Conservation (phyloP, 331 rosid species). For the Phaseolus coccineus region DNA sequence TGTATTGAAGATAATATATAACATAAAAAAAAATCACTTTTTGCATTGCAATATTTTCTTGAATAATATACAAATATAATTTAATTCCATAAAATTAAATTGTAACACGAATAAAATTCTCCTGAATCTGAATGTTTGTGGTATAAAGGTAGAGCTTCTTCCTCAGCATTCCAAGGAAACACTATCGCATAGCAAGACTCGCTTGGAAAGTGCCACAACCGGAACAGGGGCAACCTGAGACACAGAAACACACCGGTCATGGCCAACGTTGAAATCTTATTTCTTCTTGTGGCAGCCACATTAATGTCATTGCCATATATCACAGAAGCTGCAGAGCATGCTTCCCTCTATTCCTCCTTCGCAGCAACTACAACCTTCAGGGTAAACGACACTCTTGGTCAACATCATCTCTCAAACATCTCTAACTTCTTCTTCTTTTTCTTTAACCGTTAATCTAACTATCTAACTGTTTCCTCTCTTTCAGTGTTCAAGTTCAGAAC, state of each 20-base stretch:
- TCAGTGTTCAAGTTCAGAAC: constrained; percentile 35
- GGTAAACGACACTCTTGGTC: constrained; percentile 27
- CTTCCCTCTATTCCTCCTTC: constrained; percentile 27
- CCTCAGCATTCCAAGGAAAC: background rate
- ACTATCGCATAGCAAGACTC: background rate
- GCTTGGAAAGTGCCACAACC: no score
- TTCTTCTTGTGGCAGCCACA: background rate
- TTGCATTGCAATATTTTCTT: no score
- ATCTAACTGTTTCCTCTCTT: background rate
- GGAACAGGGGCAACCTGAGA: background rate
- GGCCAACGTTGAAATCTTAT: background rate
- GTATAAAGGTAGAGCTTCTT: no score
- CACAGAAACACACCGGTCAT: background rate
- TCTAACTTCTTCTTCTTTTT: background rate
- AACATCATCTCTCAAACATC: background rate
- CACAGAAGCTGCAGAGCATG: constrained; percentile 14
- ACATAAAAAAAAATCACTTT: no score
- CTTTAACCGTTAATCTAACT: background rate
- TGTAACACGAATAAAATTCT: no score
- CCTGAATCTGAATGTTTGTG: no score
- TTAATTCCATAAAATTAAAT: no score
- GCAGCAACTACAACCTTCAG: background rate
- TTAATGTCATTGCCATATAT: background rate
- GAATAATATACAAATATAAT: no score
- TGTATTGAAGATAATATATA: no score